phyloP scores from a whole-genome alignment of 2,329 filamentous ascomycete species.

The Sarocladium brachiariae region DNA sequence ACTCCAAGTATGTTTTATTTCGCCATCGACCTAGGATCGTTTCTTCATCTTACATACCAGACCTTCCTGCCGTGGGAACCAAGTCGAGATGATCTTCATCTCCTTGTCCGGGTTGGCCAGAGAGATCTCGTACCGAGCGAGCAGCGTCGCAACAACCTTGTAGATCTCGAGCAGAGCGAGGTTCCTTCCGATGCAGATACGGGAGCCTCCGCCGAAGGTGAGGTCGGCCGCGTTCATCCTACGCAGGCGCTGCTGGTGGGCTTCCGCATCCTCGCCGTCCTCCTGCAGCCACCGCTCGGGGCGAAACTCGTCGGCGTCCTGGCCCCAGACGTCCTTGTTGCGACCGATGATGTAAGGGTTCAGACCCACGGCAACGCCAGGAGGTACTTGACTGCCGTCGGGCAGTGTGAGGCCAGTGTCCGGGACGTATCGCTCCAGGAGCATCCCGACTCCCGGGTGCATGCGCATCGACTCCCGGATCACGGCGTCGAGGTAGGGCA shows the following conservation, averaged over 20 bases:
- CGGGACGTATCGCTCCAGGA: conserved; percentile 44
- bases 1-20: too few relatives aligned
- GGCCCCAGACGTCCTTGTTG: conserved; percentile 35
- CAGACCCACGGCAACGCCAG: conserved; percentile 31
- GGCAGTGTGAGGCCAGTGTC: conserved; percentile 26
- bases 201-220: conserved; percentile 32
- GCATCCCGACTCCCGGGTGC: conserved; percentile 39
- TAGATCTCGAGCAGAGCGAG: conserved; percentile 27
- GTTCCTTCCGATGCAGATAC: conserved; percentile 32
- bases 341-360: conserved; percentile 32
- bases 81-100: too few relatives aligned
- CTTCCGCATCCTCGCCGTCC: conserved; percentile 23
- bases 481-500: conserved; percentile 42
- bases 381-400: conserved; percentile 28
- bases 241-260: conserved; percentile 25
- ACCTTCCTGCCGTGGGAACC: too few relatives aligned
- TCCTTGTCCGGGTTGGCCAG: too few relatives aligned
- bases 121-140: too few relatives aligned
- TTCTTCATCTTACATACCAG: too few relatives aligned
- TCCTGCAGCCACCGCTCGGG: conserved; percentile 41
- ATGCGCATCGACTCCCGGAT: conserved; percentile 43
- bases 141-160: conserved; percentile 31
- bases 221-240: conserved; percentile 30
- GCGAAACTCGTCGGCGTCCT: conserved; percentile 35
- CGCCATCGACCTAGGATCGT: too few relatives aligned